Percentiles rank a stretch among this genome's conserved stretches.
These are phyloP conservation scores for Boletus tomentosulus DNA, from an alignment of 768 basidiomycete species.

Conservation along the genomic window DNA sequence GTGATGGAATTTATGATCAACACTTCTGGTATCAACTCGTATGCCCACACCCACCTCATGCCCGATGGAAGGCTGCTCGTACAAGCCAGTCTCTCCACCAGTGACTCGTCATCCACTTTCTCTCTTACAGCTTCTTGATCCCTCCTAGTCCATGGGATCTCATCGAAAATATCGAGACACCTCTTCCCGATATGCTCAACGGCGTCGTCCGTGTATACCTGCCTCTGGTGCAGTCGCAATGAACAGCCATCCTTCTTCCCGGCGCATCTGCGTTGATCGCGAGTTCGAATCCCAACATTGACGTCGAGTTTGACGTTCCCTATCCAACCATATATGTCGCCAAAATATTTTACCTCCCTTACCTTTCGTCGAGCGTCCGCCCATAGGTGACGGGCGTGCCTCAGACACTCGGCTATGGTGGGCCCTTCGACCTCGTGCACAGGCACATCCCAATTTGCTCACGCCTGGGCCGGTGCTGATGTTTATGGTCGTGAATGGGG, in stretches of 20 bases:
- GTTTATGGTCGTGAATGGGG: slow-evolving; percentile 79
- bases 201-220: slow-evolving; percentile 81
- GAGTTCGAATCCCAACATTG: no score
- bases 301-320: no score
- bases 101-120: slow-evolving; percentile 36
- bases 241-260: slow-evolving; percentile 16
- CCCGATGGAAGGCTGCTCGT: slow-evolving; percentile 71
- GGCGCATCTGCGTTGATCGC: no score
- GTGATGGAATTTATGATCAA: slow-evolving; percentile 61
- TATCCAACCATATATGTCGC: no score
- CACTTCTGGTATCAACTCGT: slow-evolving; percentile 74
- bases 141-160: slow-evolving; percentile 46
- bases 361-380: no score
- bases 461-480: slow-evolving; percentile 85
- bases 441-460: slow-evolving; percentile 67
- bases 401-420: no score
- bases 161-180: slow-evolving; percentile 50
- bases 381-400: no score
- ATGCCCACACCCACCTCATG: slow-evolving; percentile 69
- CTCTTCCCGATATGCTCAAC: slow-evolving; percentile 69
- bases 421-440: slow-evolving; percentile 44
- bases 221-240: slow-evolving; percentile 86
- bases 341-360: no score
- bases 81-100: slow-evolving; percentile 72
- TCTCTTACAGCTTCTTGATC: no score